These are phyloP conservation scores for Fusarium sp. DNA, from an alignment of 2,329 filamentous ascomycete genomes.

Conservation along the genomic window DNA sequence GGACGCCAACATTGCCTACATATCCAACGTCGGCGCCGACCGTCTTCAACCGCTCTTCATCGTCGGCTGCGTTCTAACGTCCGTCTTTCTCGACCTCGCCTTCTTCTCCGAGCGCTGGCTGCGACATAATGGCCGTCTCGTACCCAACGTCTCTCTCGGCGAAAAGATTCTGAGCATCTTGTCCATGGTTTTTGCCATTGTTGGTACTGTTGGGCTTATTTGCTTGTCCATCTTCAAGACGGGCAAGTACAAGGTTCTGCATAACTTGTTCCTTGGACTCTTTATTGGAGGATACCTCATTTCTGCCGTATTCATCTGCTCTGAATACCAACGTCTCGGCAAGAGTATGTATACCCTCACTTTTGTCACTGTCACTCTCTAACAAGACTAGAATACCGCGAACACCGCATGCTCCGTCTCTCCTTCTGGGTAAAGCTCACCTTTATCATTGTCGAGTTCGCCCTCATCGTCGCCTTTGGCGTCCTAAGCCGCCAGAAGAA, in stretches of 20 bases:
- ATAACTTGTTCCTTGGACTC: conserved; percentile 81
- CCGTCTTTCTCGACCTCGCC: conserved; percentile 82
- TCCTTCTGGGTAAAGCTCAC: conserved; percentile 90
- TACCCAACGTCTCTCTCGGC: conserved; percentile 72
- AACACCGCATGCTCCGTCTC: conserved; percentile 77
- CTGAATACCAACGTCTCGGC: conserved; percentile 88
- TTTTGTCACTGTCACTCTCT: neutral
- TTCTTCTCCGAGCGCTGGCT: conserved; percentile 88
- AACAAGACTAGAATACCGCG: conserved; percentile 69
- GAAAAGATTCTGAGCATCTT: conserved; percentile 73
- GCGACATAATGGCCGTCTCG: conserved; percentile 82
- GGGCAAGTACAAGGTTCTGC: conserved; percentile 71
- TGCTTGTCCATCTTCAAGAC: conserved; percentile 90
- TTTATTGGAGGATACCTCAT: conserved; percentile 91
- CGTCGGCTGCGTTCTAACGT: conserved; percentile 75
- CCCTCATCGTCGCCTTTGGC: conserved; percentile 79
- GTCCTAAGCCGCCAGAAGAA: conserved; percentile 60
- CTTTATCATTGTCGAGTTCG: conserved; percentile 86
- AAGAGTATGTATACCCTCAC: conserved; percentile 62
- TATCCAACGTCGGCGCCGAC: conserved; percentile 73
- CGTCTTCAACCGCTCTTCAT: conserved; percentile 83
- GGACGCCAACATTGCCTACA: conserved; percentile 75
- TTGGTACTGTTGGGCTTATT: conserved; percentile 84
- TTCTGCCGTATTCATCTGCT: conserved; percentile 88
- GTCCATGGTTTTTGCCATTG: conserved; percentile 75